phyloP scores from a whole-genome alignment of 1,284 basidiomycete genomes.

The Ustilago tritici region DNA sequence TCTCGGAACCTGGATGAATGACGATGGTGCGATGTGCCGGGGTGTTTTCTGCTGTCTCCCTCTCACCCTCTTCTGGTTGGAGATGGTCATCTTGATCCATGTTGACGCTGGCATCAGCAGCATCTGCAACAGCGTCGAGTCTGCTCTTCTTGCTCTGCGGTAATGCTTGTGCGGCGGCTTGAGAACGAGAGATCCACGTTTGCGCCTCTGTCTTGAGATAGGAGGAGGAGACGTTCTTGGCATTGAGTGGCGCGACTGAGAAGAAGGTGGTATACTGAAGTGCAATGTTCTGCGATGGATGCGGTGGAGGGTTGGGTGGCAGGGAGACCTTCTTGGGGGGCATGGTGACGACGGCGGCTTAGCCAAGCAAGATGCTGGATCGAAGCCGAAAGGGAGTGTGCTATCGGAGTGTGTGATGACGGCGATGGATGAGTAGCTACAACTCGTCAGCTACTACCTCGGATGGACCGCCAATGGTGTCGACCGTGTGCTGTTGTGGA shows the following conservation, averaged over 20 bases:
- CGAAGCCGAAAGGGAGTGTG: too few relatives aligned
- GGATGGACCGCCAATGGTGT: too few relatives aligned
- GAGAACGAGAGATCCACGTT: conserved; percentile 61
- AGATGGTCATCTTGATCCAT: conserved; percentile 43
- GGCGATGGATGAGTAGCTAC: too few relatives aligned
- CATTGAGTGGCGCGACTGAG: conserved; percentile 65
- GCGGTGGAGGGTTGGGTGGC: conserved; percentile 54
- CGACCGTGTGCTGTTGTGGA: too few relatives aligned
- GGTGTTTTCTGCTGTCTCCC: conserved; percentile 41
- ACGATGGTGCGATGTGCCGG: conserved; percentile 74
- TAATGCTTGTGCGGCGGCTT: conserved; percentile 26
- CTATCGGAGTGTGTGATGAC: too few relatives aligned
- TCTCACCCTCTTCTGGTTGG: conserved; percentile 40
- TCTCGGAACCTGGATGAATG: conserved; percentile 92
- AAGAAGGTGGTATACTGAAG: conserved; percentile 63
- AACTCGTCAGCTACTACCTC: too few relatives aligned
- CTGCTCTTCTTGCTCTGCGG: conserved; percentile 39
- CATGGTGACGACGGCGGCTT: conserved; percentile 17
- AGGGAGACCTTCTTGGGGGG: conserved; percentile 59
- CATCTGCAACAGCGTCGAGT: conserved; percentile 28
- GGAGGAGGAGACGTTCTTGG: conserved; percentile 66
- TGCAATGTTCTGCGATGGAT: conserved; percentile 59
- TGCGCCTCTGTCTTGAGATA: conserved; percentile 68
- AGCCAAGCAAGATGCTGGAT: neutral
- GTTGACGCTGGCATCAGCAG: conserved; percentile 31